These are phyloP conservation scores for Euphorbia lathyris DNA, from an alignment of 345 rosid genomes.

Conservation along the genomic window DNA sequence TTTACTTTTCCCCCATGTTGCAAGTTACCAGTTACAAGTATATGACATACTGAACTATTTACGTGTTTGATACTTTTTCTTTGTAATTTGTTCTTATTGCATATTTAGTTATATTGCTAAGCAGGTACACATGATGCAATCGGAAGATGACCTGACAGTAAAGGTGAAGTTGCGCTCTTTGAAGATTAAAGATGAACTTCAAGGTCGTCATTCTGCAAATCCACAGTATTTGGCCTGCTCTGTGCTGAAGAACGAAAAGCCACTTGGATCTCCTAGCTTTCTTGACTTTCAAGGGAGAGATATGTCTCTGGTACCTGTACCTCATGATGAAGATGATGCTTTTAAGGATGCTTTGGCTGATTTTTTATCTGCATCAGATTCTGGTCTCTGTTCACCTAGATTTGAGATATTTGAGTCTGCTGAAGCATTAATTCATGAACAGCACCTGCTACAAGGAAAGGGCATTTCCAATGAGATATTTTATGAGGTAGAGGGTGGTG, in stretches of 20 bases:
- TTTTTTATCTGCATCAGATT: slow-evolving; percentile 62
- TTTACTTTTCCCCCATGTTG: background rate
- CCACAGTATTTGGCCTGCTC: slow-evolving; percentile 75
- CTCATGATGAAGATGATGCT: slow-evolving; percentile 73
- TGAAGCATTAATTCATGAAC: slow-evolving; percentile 43
- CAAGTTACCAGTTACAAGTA: background rate
- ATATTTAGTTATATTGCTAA: slow-evolving; percentile 10
- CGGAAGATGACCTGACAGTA: slow-evolving; percentile 62
- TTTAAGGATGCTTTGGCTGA: slow-evolving; percentile 92
- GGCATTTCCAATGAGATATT: slow-evolving; percentile 59
- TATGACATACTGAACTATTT: background rate
- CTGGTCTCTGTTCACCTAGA: slow-evolving; percentile 41
- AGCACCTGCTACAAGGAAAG: slow-evolving; percentile 50
- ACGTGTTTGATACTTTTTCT: background rate
- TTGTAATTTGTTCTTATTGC: background rate
- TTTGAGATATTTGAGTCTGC: slow-evolving; percentile 50
- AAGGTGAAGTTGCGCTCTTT: slow-evolving; percentile 87
- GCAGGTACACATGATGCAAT: slow-evolving; percentile 73
- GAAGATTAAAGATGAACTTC: slow-evolving; percentile 91
- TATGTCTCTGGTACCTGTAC: slow-evolving; percentile 34
- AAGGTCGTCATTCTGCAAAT: slow-evolving; percentile 48
- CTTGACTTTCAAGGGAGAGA: slow-evolving; percentile 40
- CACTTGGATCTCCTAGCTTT: slow-evolving; percentile 31
- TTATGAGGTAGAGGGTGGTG: slow-evolving; percentile 82
- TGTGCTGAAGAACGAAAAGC: slow-evolving; percentile 59